phyloP scores from a whole-genome alignment of 2,329 filamentous ascomycete genomes.

The Venturia pyrina region DNA sequence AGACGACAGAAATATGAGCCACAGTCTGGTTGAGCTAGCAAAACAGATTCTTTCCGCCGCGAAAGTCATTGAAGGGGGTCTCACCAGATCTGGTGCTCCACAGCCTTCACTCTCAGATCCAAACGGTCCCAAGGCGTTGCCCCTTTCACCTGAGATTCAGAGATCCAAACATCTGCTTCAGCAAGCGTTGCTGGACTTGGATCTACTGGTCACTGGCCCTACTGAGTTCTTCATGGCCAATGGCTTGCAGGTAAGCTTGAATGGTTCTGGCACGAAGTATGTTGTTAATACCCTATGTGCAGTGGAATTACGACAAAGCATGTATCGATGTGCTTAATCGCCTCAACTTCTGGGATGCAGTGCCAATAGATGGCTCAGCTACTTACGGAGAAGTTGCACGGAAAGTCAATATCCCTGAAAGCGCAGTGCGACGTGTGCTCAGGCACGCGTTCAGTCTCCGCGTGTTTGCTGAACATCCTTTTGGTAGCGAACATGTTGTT shows the following conservation, averaged over 20 bases:
- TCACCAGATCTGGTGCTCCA: not conserved
- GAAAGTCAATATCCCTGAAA: conserved; percentile 19
- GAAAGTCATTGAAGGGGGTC: not conserved
- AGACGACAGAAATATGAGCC: not conserved
- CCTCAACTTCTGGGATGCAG: conserved; percentile 43
- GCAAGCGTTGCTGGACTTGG: not conserved
- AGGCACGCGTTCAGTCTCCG: conserved; percentile 25
- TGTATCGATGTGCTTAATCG: conserved; percentile 36
- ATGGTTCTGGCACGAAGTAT: not conserved
- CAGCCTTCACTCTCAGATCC: not conserved
- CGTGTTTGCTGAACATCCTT: conserved; percentile 22
- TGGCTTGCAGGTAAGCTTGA: not conserved
- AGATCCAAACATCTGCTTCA: not conserved
- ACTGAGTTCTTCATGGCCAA: conserved; percentile 1
- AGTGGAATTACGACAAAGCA: not conserved
- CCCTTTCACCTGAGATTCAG: not conserved
- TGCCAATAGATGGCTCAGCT: conserved; percentile 38
- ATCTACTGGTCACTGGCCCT: not conserved
- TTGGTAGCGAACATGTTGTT: not conserved
- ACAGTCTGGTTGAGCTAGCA: not conserved
- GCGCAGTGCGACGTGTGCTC: conserved; percentile 22
- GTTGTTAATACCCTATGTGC: not conserved
- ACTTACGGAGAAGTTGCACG: conserved; percentile 24
- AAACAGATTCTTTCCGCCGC: not conserved
- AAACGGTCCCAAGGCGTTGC: not conserved